Conservation (phyloP, 768 basidiomycete genomes). For the Lactifluus volemus region DNA sequence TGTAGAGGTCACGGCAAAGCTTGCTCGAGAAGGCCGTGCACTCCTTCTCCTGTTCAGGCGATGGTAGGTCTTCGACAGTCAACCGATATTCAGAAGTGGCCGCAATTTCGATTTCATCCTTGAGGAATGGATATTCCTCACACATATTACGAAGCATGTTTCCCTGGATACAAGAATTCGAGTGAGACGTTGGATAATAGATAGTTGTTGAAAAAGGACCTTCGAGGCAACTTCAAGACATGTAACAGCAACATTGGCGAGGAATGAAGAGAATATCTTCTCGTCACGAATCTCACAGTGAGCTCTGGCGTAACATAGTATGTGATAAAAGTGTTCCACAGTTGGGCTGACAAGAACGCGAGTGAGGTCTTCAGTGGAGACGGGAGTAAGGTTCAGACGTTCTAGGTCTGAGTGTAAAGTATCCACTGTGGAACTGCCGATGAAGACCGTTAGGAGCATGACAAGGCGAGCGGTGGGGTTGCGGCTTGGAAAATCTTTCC, state of each 20-base stretch:
- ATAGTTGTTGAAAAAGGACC: constrained; percentile 10
- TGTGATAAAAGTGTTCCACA: constrained; percentile 44
- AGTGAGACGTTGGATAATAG: constrained; percentile 11
- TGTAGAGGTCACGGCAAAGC: constrained; percentile 40
- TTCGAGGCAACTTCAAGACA: constrained; percentile 57
- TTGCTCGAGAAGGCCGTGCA: constrained; percentile 39
- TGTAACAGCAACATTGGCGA: constrained; percentile 49
- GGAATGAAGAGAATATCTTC: constrained; percentile 36
- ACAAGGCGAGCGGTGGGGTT: constrained; percentile 58
- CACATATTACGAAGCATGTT: constrained; percentile 54
- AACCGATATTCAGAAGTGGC: constrained; percentile 45
- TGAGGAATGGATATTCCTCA: constrained; percentile 38
- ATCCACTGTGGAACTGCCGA: constrained; percentile 24
- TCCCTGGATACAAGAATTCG: constrained; percentile 35
- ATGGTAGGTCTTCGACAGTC: constrained; percentile 46
- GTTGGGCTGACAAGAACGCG: constrained; percentile 63
- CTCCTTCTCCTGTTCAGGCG: constrained; percentile 40
- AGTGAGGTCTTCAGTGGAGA: constrained; percentile 50
- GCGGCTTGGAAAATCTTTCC: constrained; percentile 54
- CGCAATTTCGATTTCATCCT: constrained; percentile 34
- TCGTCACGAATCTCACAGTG: constrained; percentile 34
- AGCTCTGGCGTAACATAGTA: constrained; percentile 39
- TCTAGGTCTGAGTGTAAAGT: constrained; percentile 41
- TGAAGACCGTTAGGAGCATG: constrained; percentile 63
- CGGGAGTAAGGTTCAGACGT: constrained; percentile 42